Conservation (phyloP, 177 flowering plant species). For the Vitis hybrid region DNA sequence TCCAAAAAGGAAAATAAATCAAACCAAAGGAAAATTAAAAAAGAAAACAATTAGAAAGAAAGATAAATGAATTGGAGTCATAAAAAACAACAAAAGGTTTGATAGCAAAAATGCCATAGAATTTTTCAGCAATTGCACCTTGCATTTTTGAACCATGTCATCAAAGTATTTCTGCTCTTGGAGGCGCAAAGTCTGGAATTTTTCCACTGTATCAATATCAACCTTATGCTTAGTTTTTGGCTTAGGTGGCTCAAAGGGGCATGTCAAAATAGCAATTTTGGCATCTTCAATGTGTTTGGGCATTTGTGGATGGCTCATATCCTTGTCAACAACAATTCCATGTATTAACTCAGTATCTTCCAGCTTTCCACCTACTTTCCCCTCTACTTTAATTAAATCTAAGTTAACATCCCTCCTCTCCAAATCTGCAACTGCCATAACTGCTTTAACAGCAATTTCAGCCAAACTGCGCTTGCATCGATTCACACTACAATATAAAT, state of each 20-base stretch:
- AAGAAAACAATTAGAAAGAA: too few species aligned
- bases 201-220: conserved; percentile 95
- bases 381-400: conserved; percentile 93
- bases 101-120: not conserved
- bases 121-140: conserved; percentile 40
- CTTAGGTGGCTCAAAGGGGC: conserved; percentile 99
- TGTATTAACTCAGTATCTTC: conserved; percentile 93
- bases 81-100: too few species aligned
- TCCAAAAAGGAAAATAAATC: too few species aligned
- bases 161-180: conserved; percentile 97
- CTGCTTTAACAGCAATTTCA: conserved; percentile 98
- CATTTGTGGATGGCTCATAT: conserved; percentile 99
- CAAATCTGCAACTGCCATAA: conserved; percentile 92
- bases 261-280: conserved; percentile 89
- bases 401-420: conserved; percentile 96
- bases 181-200: conserved; percentile 80
- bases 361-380: conserved; percentile 97
- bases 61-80: not conserved
- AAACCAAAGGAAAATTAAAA: too few species aligned
- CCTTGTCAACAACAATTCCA: conserved; percentile 96
- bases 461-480: conserved; percentile 91
- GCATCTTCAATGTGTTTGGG: conserved; percentile 93
- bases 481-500: conserved; percentile 68
- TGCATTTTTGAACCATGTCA: conserved; percentile 97
- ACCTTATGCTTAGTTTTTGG: conserved; percentile 99